These are phyloP conservation scores for Phytophthora agathidicida DNA, from an alignment of 352 stramenopile species.

Conservation along the genomic window DNA sequence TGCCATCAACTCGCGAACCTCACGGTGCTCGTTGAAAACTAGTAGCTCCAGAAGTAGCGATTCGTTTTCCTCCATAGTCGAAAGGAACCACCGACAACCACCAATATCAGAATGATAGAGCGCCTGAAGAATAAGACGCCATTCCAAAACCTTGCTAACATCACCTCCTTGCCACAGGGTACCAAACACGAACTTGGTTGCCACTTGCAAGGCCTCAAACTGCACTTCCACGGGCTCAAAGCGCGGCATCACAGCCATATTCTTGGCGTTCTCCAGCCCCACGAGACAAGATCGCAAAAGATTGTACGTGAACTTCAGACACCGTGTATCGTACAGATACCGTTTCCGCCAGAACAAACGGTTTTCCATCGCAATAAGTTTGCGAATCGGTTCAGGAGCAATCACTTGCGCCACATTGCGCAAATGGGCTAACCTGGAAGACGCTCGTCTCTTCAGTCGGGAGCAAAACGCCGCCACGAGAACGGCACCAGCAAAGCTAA, in stretches of 20 bases:
- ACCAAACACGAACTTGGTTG: constrained; percentile 88
- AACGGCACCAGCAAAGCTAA: constrained; percentile 30
- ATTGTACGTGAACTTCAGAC: constrained; percentile 82
- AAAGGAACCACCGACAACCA: constrained; percentile 78
- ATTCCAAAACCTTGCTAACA: constrained; percentile 74
- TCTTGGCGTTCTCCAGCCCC: constrained; percentile 42
- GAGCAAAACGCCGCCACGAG: constrained; percentile 48
- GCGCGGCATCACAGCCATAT: constrained; percentile 45
- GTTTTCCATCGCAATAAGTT: constrained; percentile 84
- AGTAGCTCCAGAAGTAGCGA: constrained; percentile 75
- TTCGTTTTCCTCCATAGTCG: constrained; percentile 66
- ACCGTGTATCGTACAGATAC: constrained; percentile 81
- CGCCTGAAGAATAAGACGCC: constrained; percentile 65
- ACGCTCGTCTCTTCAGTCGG: constrained; percentile 39
- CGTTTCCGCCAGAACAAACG: constrained; percentile 87
- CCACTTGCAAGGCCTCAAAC: constrained; percentile 76
- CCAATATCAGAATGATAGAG: constrained; percentile 78
- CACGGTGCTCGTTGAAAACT: constrained; percentile 64
- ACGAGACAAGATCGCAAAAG: constrained; percentile 69
- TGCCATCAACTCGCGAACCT: constrained; percentile 76
- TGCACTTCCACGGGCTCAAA: constrained; percentile 74
- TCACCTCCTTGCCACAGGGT: constrained; percentile 87
- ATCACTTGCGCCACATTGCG: constrained; percentile 57
- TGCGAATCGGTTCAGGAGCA: constrained; percentile 72
- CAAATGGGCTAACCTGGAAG: constrained; percentile 47